Evolutionary conservation across 805 yeast species (phyloP), one percentile per base, ranked within the genome.

Genomic region (Barnettozyma wickerhamii): DNA sequence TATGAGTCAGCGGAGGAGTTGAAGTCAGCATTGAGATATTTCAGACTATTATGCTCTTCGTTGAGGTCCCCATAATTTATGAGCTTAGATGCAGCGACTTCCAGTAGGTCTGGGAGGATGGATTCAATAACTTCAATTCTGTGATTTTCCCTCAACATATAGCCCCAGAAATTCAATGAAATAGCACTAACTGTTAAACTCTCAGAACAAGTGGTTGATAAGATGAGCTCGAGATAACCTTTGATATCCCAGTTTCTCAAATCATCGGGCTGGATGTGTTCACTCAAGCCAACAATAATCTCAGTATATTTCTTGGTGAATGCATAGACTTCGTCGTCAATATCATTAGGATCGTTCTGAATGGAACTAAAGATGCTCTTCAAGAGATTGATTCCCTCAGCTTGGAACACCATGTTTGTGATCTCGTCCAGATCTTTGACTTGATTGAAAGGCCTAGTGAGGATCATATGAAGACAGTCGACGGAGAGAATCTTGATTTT

Each of bases 161-260:
- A 77, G 46, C 95, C 88, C 99, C 99, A 95, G 66, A 93, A 84
- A 58, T 89, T 96, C 38, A 93, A 64, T 0, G 96, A 85, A 14
- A 93, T 71, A 0, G 96, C 96, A 37, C 95, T 83, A 3, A 91
- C 81, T n/a, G 91, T 82, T 41, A 93, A 70, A 52, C 95, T 85
- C 19, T 87, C 84, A 56, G 88, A 93, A 52, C 72, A 75, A 0
- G 96, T 85, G 1, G 96, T 87, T 34, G 80, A 74, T 33, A 93
- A 66, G 6, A 93, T 88, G 18, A 93, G 71, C 41, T 75, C 73
- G 48, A 89, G 71, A 57, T 87, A 93, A 37, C 74, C 77, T 23
- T 70, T 71, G 6, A 85, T 66, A 55, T 86, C 95, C 3, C 84
- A 68, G 17, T 68, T 62, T 18, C 74, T 75, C 35, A 51, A 43